Base-by-base conservation (phyloP, 805 yeast genomes). In the Hanseniaspora thailandica region DNA sequence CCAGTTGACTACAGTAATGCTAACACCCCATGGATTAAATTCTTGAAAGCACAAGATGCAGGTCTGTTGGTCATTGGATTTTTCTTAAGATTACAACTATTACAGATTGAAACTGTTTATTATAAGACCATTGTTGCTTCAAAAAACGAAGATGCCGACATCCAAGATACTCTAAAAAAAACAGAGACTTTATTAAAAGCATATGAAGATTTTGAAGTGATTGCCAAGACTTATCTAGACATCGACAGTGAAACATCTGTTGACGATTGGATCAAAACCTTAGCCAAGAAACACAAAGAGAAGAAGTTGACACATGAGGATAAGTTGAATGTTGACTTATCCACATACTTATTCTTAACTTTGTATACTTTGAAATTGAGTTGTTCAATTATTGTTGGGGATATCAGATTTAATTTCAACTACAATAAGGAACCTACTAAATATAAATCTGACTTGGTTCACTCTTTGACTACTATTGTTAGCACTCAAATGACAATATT, bases 51-150 rank as follows among this genome's bases (percentile, higher is more conserved):
- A 2, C 22, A 25, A 2, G 20, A 25, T 20, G 10, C 8, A 3
- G 47, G 47, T 1, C 19, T 17, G 7, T 23, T 35, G 10, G 26
- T 43, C 4, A 33, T 50, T 9, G 44, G 45, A 4, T 43, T 41
- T 23, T 35, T 31, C 22, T 35, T 50, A 26, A 50, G 54, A 43
- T 26, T 50, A 6, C 41, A 50, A 25, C 35, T 50, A 2, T 34
- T 43, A 10, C 38, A 50, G 17, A 50, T 50, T 34, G 54, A 50
- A 36, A 34, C 47, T 13, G 36, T 50, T 20, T 50, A 50, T 28
- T 50, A 34, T 15, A 41, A 43, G 20, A 43, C 47, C 6, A 19
- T 50, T 30, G 47, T 50, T 2, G 54, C 54, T n/a, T 38, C 30
- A 2, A 43, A 34, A n/a, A 50, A 50, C 31, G 54, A 50, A 43